Conservation (phyloP, 2,329 filamentous ascomycete genomes). For the Colletotrichum kahawae region DNA sequence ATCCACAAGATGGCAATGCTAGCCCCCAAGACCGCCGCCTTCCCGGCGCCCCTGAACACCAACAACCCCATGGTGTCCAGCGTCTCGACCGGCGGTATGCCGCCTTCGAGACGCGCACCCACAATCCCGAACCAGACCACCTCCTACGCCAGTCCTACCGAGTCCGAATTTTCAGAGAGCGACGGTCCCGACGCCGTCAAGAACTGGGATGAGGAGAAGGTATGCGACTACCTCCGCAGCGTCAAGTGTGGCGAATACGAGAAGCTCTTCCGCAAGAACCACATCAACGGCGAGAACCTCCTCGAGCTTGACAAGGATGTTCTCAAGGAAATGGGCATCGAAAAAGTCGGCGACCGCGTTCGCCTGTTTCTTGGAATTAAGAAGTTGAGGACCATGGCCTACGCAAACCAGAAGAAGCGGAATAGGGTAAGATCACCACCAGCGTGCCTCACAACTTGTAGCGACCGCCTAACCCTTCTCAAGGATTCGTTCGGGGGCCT, state of each 20-base stretch:
- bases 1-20: constrained; percentile 72
- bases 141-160: constrained; percentile 80
- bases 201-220: constrained; percentile 90
- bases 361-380: constrained; percentile 88
- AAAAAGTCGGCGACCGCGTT: constrained; percentile 95
- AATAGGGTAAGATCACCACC: constrained; percentile 71
- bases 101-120: constrained; percentile 57
- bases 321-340: constrained; percentile 96
- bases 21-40: constrained; percentile 72
- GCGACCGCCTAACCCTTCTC: constrained; percentile 19
- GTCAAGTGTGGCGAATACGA: constrained; percentile 97
- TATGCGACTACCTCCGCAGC: constrained; percentile 87
- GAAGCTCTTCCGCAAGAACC: constrained; percentile 85
- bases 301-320: constrained; percentile 97
- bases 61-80: constrained; percentile 50
- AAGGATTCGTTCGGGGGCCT: constrained; percentile 86
- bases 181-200: constrained; percentile 78
- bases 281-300: constrained; percentile 97
- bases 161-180: constrained; percentile 89
- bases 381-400: constrained; percentile 78
- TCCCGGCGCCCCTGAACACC: constrained; percentile 61
- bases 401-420: constrained; percentile 79
- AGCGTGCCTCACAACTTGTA: neutral
- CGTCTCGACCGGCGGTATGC: constrained; percentile 53
- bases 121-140: constrained; percentile 56